These are phyloP conservation scores for Sporothrix euskadiensis DNA, from an alignment of 2,329 filamentous ascomycete genomes.

Conservation along the genomic window DNA sequence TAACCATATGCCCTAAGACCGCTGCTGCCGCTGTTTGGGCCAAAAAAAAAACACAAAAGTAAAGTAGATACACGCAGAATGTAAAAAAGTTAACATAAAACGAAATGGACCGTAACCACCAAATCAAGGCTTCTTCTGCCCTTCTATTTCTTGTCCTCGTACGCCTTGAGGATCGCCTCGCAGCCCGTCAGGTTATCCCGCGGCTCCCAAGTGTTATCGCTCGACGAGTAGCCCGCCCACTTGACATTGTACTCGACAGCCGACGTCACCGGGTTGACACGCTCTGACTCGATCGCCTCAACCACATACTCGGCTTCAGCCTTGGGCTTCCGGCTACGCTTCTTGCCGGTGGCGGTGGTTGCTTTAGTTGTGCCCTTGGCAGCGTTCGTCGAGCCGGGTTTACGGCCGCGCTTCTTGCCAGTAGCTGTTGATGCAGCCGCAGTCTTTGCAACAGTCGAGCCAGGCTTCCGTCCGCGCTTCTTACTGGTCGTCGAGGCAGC, in stretches of 20 bases:
- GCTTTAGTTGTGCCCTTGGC: slow-evolving; percentile 7
- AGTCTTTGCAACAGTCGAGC: background rate
- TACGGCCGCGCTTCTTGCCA: slow-evolving; percentile 21
- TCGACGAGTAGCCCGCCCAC: slow-evolving; percentile 51
- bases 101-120: background rate
- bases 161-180: slow-evolving; percentile 41
- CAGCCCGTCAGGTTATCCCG: slow-evolving; percentile 48
- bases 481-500: slow-evolving; percentile 1
- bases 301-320: slow-evolving; percentile 47
- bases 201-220: slow-evolving; percentile 57
- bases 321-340: slow-evolving; percentile 24
- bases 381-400: background rate
- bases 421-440: background rate
- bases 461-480: slow-evolving; percentile 18
- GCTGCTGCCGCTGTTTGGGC: background rate
- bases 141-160: slow-evolving; percentile 38
- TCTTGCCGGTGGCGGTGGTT: slow-evolving; percentile 16
- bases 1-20: background rate
- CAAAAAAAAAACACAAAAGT: background rate
- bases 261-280: slow-evolving; percentile 43
- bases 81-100: background rate
- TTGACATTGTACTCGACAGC: slow-evolving; percentile 52
- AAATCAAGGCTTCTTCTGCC: background rate
- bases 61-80: background rate
- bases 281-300: slow-evolving; percentile 48